phyloP scores from a whole-genome alignment of 2,329 filamentous ascomycete species.

The Didymella pinodella region DNA sequence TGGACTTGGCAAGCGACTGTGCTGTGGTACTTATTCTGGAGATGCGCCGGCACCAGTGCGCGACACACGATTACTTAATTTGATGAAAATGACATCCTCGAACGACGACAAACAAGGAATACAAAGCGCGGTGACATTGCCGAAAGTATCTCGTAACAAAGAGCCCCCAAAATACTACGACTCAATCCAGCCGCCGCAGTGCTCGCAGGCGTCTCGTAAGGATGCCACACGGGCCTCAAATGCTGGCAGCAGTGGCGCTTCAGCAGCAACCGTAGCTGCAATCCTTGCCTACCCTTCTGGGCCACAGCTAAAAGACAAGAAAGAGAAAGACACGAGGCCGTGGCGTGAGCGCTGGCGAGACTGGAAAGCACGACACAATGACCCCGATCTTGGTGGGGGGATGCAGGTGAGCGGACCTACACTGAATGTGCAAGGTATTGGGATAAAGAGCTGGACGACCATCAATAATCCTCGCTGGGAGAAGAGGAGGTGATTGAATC shows the following conservation, averaged over 20 bases:
- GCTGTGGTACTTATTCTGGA: not conserved
- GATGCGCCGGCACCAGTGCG: not conserved
- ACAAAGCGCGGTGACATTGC: not conserved
- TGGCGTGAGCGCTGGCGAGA: constrained; percentile 10
- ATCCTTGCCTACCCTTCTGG: constrained; percentile 9
- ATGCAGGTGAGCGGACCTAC: constrained; percentile 4
- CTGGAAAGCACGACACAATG: constrained; percentile 4
- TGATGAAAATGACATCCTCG: not conserved
- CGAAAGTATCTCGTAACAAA: not conserved
- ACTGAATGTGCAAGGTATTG: constrained; percentile 6
- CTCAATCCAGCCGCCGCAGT: constrained; percentile 8
- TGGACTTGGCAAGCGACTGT: not conserved
- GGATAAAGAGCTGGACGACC: constrained; percentile 1
- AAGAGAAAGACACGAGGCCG: constrained; percentile 2
- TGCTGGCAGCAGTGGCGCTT: not conserved
- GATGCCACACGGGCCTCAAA: not conserved
- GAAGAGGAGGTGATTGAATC: not conserved
- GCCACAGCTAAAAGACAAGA: not conserved
- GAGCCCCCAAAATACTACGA: constrained; percentile 8
- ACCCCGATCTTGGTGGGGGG: not conserved
- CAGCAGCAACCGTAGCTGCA: constrained; percentile 3
- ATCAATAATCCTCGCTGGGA: not conserved
- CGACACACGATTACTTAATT: not conserved
- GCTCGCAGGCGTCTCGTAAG: not conserved
- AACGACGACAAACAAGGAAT: not conserved